Evolutionary conservation across 495 filamentous ascomycete species (phyloP).

Genomic region (Aspergillus ellipticus): DNA sequence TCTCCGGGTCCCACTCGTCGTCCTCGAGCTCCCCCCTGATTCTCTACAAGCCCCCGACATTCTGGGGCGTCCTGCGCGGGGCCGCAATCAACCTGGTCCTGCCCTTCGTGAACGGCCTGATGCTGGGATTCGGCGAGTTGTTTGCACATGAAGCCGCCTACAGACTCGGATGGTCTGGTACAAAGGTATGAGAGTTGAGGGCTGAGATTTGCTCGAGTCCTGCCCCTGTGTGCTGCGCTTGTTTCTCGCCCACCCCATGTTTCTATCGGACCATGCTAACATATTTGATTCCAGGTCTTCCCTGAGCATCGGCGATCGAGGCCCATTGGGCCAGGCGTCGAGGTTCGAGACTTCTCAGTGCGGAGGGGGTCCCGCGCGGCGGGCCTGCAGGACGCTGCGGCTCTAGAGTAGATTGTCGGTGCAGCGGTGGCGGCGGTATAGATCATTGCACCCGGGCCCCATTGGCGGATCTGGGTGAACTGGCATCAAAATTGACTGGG

Average conservation of each 20-base stretch:
- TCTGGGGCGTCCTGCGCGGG: slow-evolving; percentile 80
- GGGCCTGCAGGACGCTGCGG: slow-evolving; percentile 10
- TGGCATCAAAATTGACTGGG: not conserved
- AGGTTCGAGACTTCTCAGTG: slow-evolving; percentile 52
- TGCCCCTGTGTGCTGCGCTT: not conserved
- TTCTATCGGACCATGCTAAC: not conserved
- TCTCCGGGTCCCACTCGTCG: slow-evolving; percentile 51
- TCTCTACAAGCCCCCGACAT: slow-evolving; percentile 81
- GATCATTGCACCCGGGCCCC: not conserved
- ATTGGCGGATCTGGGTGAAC: not conserved
- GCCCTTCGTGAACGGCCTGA: slow-evolving; percentile 96
- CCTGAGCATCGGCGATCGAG: slow-evolving; percentile 55
- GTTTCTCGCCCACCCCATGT: not conserved
- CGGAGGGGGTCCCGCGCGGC: slow-evolving; percentile 25
- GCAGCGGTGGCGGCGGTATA: slow-evolving; percentile 8
- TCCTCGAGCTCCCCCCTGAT: slow-evolving; percentile 75
- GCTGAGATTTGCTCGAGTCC: not conserved
- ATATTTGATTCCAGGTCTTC: slow-evolving; percentile 53
- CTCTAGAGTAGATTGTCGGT: slow-evolving; percentile 23
- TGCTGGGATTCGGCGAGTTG: slow-evolving; percentile 96
- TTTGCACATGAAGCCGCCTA: slow-evolving; percentile 95
- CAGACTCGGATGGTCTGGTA: slow-evolving; percentile 85
- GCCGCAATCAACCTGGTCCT: slow-evolving; percentile 92
- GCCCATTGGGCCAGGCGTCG: slow-evolving; percentile 63
- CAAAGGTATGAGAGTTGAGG: slow-evolving; percentile 68